phyloP scores from a whole-genome alignment of 306 rosid species.

The Argentina anserina region DNA sequence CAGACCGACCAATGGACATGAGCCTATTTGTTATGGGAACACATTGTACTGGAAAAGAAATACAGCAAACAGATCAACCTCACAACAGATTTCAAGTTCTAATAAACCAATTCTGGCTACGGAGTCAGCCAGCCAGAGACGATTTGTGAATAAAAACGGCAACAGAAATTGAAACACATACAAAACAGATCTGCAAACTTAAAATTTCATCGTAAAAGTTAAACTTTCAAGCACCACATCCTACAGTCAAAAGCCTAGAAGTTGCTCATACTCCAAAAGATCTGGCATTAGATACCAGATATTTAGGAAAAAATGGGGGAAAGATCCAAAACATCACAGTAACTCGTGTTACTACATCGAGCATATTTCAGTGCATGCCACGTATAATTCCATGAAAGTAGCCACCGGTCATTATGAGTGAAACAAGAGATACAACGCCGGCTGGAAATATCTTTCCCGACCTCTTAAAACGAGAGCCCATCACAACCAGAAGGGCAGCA shows the following conservation, averaged over 20 bases:
- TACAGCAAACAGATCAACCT: too few species aligned
- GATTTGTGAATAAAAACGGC: not conserved
- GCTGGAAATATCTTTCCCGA: slow-evolving; percentile 98
- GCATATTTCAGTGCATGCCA: slow-evolving; percentile 37
- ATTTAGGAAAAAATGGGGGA: not conserved
- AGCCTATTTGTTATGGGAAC: too few species aligned
- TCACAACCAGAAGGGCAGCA: slow-evolving; percentile 80
- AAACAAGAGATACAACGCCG: slow-evolving; percentile 86
- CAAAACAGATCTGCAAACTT: not conserved
- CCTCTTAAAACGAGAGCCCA: slow-evolving; percentile 92
- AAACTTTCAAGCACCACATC: slow-evolving; percentile 18
- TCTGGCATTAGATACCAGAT: not conserved
- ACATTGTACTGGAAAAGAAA: too few species aligned
- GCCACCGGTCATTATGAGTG: slow-evolving; percentile 86
- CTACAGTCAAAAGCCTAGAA: slow-evolving; percentile 21
- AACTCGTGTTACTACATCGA: slow-evolving; percentile 5
- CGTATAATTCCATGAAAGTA: slow-evolving; percentile 94
- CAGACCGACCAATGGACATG: too few species aligned
- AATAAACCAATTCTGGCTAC: not conserved
- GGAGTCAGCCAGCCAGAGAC: too few species aligned
- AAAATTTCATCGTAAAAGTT: not conserved
- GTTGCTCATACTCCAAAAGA: slow-evolving; percentile 5
- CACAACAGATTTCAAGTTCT: slow-evolving; percentile 4
- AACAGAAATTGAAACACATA: not conserved
- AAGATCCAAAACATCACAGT: not conserved